Base-by-base conservation (phyloP, 2,329 filamentous ascomycete species). In the Tetracladium maxilliforme region DNA sequence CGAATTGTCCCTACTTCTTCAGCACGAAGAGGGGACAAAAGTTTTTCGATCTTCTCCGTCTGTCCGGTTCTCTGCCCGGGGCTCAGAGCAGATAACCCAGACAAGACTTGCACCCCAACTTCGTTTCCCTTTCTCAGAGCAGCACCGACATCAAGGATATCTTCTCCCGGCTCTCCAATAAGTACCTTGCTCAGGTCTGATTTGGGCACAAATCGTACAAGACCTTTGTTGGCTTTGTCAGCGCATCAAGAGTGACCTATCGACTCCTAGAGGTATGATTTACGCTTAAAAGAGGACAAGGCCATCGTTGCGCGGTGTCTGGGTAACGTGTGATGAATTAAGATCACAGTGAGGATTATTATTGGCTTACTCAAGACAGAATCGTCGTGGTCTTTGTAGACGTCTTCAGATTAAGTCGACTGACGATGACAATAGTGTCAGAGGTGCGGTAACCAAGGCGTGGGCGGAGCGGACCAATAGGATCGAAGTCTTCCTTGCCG, bases 121-220 rank as follows among this genome's bases (percentile, higher is more conserved):
- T 71, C 60, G 32, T 65, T 49, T 18, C 64, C 64, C 22, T 64
- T 56, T 33, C 59, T 58, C 15, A 71, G 43, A 10, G 68, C 68
- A 14, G 58, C 42, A 22, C 69, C 70, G 22, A 76, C 61, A 37
- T 75, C 68, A 16, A 70, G 33, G 7, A 54, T 43, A 13, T 51
- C 43, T 31, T 67, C 57, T 17, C 56, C 46, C 3, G 68, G 68
- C 37, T 73, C 58, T 17, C 67, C 68, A 36, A 72, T 61, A 23
- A 68, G 47, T 26, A 66, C 41, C 32, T 56, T 58, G 30, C 48
- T 45, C 19, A 51, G 42, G 23, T 61, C 56, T 5, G 55, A 58
- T 38, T 58, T 62, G 26, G 68, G 61, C 11, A 61, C 43, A 37
- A 73, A 72, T 26, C 68, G 64, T 35, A 71, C 64, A 30, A 73